A percentile compares a stretch with the other conserved stretches of the same genome.
Evolutionary conservation across 163 green algal species (phyloP).

Genomic region (Scenedesmus sp.): DNA sequence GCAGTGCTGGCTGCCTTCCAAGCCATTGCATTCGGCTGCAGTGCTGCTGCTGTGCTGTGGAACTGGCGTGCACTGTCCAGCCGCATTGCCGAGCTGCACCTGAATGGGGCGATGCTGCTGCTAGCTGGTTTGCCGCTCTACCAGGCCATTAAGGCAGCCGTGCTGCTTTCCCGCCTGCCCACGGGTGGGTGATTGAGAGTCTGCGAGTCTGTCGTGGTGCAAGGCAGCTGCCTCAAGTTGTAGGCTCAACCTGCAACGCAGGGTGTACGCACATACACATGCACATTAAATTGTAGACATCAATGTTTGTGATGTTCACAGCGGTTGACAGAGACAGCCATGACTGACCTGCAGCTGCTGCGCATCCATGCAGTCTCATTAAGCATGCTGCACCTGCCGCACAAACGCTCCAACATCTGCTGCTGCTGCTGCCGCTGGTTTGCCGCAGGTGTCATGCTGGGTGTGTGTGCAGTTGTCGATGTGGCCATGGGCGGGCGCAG

Average conservation of each 20-base stretch:
- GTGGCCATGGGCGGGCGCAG: constrained; percentile 8
- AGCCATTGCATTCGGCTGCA: constrained; percentile 10
- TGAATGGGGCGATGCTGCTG: constrained; percentile 5
- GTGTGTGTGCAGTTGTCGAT: background rate
- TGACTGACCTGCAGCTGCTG: no score
- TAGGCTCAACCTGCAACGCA: no score
- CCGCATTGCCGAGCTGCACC: constrained; percentile 10
- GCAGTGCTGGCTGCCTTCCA: background rate
- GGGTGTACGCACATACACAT: no score
- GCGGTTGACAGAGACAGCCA: no score
- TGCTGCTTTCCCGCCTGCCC: background rate
- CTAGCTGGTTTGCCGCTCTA: background rate
- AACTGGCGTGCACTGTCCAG: constrained; percentile 6
- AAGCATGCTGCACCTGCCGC: background rate
- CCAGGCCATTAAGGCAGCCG: background rate
- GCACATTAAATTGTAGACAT: no score
- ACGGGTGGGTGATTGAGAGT: background rate
- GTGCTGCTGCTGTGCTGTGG: constrained; percentile 33
- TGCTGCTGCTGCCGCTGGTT: background rate
- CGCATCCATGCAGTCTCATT: no score
- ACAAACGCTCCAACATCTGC: background rate
- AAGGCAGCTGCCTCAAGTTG: no score
- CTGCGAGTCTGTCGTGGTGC: no score
- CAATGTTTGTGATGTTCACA: no score
- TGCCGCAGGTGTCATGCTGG: constrained; percentile 19